These are phyloP conservation scores for Geranium rotundifolium DNA, from an alignment of 345 rosid genomes.

Conservation along the genomic window DNA sequence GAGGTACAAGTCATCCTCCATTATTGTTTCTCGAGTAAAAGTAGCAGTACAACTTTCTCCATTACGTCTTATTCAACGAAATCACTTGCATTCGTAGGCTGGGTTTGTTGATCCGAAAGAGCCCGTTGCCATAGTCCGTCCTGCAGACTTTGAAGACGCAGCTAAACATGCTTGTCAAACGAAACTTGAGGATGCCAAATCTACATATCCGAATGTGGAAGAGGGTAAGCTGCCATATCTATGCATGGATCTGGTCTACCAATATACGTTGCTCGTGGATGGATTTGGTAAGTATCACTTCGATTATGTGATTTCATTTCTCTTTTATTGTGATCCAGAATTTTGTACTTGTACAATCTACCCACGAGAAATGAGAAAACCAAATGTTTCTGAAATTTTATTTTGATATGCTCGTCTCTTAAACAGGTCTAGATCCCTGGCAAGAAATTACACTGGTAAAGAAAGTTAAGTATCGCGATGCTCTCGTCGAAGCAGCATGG, in stretches of 20 bases:
- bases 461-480: conserved; percentile 51
- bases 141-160: conserved; percentile 59
- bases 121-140: conserved; percentile 71
- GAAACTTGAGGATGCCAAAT: conserved; percentile 50
- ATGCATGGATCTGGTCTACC: conserved; percentile 94
- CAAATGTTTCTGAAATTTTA: too few relatives aligned
- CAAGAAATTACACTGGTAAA: conserved; percentile 80
- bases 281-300: conserved; percentile 64
- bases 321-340: neutral
- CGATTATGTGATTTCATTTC: neutral
- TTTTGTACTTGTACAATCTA: too few relatives aligned
- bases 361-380: too few relatives aligned
- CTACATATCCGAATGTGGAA: conserved; percentile 34
- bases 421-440: conserved; percentile 55
- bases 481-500: conserved; percentile 94
- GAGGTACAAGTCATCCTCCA: conserved; percentile 35
- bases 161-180: conserved; percentile 85
- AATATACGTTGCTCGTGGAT: conserved; percentile 63
- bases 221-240: conserved; percentile 54
- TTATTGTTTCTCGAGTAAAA: neutral
- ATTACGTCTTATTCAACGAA: neutral
- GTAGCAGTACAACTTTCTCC: neutral
- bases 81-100: conserved; percentile 36
- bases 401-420: neutral
- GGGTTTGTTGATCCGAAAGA: conserved; percentile 48